Evolutionary conservation across 2,329 filamentous ascomycete genomes (phyloP), one percentile per base, ranked within the genome.

Genomic region (Microascus cirrosus): DNA sequence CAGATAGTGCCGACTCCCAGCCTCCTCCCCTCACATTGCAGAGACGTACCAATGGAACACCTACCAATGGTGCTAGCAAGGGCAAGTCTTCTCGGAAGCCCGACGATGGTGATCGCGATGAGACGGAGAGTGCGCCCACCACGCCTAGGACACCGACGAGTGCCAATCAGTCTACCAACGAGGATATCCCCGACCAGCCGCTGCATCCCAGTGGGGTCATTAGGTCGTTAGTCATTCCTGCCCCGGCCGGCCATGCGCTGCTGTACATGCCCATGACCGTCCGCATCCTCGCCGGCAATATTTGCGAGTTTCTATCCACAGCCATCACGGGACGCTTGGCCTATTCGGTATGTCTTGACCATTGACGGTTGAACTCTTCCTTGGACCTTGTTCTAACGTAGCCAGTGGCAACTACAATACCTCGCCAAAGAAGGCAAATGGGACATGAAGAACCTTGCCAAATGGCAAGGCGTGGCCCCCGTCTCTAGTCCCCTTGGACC

Each of bases 371-470:
- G n/a, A 11, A 12, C 5, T 22, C 20, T 22, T 50, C 6, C 22
- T 22, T 4, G 36, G 11, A 50, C 8, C 20, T 4, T 50, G n/a
- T 12, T 28, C 52, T 58, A 36, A 35, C 54, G 96, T 15, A 89
- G 85, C 82, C 93, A 87, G 51, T 97, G 93, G 92, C 93, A 97
- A 71, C 77, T 97, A 18, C 88, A 93, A 65, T 87, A 94, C 65
- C 82, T 97, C 25, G 90, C 88, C 2, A 90, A 87, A 1, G 89
- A 91, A 63, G 92, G 92, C 2, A 97, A 97, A 73, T 97, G 93
- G 93, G 93, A 96, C 67, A 90, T 97, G 63, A 97, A 97, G 74
- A 97, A 97, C 66, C 78, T 96, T 12, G 84, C 82, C 60, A 97
- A 97, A 68, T 97, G 93, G 93, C 82, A 89, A 69, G 84, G 83